phyloP scores from a whole-genome alignment of 2,329 filamentous ascomycete species.

The Cladosporium oxysporum region DNA sequence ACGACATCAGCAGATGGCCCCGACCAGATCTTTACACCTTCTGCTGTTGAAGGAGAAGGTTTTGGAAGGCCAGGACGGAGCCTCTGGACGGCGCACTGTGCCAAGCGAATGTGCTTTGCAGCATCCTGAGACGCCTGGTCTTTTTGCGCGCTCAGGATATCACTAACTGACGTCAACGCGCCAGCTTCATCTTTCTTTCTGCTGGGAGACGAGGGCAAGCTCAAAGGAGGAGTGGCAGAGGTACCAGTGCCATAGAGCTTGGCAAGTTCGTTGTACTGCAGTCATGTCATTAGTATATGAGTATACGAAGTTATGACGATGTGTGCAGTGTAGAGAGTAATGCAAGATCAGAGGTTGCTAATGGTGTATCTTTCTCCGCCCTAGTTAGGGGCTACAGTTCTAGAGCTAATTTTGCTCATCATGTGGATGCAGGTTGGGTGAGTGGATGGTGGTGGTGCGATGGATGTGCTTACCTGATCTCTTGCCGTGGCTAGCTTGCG shows the following conservation, averaged over 20 bases:
- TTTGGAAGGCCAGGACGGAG: constrained; percentile 25
- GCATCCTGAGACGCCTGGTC: constrained; percentile 37
- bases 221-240: constrained; percentile 34
- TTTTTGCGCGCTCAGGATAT: constrained; percentile 26
- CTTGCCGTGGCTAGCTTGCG: constrained; percentile 50
- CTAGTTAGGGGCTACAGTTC: constrained; percentile 19
- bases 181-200: constrained; percentile 24
- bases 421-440: constrained; percentile 13
- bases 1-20: constrained; percentile 40
- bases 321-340: background rate
- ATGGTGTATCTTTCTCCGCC: constrained; percentile 17
- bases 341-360: constrained; percentile 20
- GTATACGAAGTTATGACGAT: background rate
- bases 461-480: constrained; percentile 45
- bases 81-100: constrained; percentile 28
- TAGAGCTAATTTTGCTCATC: constrained; percentile 23
- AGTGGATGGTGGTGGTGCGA: background rate
- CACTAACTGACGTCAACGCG: constrained; percentile 11
- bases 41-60: constrained; percentile 21
- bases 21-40: constrained; percentile 38
- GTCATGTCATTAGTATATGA: background rate
- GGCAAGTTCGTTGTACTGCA: constrained; percentile 38
- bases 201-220: constrained; percentile 34
- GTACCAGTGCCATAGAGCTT: constrained; percentile 31
- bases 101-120: constrained; percentile 38